Percentiles rank a stretch among this genome's conserved stretches.
phyloP scores from a whole-genome alignment of 176 grass and related monocot genomes.

The Thinopyrum elongatum region DNA sequence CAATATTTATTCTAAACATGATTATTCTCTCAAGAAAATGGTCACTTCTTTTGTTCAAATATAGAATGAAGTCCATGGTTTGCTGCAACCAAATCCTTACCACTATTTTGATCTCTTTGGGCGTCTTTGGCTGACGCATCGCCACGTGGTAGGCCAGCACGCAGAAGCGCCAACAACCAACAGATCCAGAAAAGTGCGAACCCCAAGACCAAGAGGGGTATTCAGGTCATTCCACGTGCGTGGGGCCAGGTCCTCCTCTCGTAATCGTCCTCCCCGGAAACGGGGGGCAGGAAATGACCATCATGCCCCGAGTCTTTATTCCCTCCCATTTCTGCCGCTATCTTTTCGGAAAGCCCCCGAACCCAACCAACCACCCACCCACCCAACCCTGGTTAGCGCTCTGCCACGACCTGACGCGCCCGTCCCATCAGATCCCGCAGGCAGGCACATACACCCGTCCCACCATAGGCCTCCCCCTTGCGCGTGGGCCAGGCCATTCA shows the following conservation, averaged over 20 bases:
- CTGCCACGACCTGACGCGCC: conserved; percentile 45
- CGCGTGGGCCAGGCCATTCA: conserved; percentile 8
- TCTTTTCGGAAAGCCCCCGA: conserved; percentile 48
- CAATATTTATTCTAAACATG: no score
- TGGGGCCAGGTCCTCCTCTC: background rate
- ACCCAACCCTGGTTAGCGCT: conserved; percentile 45
- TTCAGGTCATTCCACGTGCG: background rate
- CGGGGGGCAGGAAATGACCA: conserved; percentile 13
- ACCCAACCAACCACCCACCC: conserved; percentile 17
- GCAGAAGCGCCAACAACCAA: background rate
- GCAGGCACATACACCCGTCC: background rate
- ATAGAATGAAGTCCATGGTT: background rate
- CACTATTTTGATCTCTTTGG: background rate
- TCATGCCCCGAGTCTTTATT: conserved; percentile 21
- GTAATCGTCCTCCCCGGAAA: background rate
- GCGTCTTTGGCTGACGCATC: background rate
- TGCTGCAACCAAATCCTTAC: background rate
- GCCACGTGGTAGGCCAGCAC: background rate
- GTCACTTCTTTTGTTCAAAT: background rate
- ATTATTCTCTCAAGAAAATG: background rate
- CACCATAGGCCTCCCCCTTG: background rate
- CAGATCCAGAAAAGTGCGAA: background rate
- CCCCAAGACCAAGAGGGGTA: background rate
- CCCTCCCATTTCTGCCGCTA: conserved; percentile 38
- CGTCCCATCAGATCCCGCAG: background rate